Evolutionary conservation across 106 monocot genomes (phyloP).

Genomic region (Gastrodia elata): DNA sequence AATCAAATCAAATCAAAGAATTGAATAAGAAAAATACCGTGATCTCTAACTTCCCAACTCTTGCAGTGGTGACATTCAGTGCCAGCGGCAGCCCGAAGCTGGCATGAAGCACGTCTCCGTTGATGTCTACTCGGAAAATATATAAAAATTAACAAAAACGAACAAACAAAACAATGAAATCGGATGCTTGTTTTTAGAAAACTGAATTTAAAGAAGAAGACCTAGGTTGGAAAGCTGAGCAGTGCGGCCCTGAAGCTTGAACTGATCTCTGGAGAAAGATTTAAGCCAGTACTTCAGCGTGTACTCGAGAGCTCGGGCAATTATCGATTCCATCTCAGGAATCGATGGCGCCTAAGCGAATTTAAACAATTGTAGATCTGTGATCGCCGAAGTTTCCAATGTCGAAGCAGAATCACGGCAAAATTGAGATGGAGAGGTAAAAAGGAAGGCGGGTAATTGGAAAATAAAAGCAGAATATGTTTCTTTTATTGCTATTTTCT

Average conservation of each 20-base stretch:
- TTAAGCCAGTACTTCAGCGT: conserved; percentile 99
- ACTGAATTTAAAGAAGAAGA: conserved; percentile 8
- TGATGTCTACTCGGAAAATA: conserved; percentile 51
- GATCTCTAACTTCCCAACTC: conserved; percentile 91
- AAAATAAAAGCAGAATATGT: neutral
- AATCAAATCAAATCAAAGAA: neutral
- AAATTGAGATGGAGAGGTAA: neutral
- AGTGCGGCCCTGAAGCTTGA: conserved; percentile 96
- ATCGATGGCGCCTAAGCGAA: neutral
- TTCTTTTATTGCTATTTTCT: neutral
- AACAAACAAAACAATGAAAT: neutral
- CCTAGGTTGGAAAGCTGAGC: conserved; percentile 97
- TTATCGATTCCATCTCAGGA: conserved; percentile 79
- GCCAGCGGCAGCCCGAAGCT: conserved; percentile 78
- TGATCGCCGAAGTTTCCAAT: neutral
- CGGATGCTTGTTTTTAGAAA: neutral
- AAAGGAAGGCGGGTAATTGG: neutral
- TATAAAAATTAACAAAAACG: neutral
- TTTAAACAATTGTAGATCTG: neutral
- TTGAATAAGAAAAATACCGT: conserved; percentile 33
- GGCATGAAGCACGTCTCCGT: conserved; percentile 88
- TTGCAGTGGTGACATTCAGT: conserved; percentile 68
- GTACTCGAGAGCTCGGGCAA: conserved; percentile 93
- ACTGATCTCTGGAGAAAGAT: conserved; percentile 95
- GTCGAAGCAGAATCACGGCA: neutral